phyloP scores from a whole-genome alignment of 352 stramenopile species.

The Phytophthora sp. region DNA sequence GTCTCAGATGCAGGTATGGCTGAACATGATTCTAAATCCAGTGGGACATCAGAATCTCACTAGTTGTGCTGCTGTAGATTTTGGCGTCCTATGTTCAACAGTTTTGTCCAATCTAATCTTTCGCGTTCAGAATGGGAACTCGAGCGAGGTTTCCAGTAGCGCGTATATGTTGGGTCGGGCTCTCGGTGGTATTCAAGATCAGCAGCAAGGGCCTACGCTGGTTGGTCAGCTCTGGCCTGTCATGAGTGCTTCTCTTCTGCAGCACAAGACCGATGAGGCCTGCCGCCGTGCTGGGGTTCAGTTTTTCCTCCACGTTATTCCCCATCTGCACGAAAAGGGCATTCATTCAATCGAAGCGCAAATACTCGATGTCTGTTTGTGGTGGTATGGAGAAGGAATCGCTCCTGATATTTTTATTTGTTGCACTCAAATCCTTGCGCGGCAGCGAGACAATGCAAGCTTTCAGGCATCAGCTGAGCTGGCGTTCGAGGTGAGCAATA shows the following conservation, averaged over 20 bases:
- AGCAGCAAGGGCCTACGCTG: conserved; percentile 36
- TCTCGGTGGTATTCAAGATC: conserved; percentile 52
- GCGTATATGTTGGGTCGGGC: conserved; percentile 62
- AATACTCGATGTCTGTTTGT: conserved; percentile 49
- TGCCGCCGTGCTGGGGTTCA: conserved; percentile 49
- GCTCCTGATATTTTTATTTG: conserved; percentile 52
- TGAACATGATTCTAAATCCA: neutral
- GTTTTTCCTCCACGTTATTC: conserved; percentile 60
- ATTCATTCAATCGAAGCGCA: conserved; percentile 40
- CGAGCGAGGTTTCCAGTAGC: conserved; percentile 33
- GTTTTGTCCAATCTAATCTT: conserved; percentile 44
- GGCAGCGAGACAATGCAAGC: conserved; percentile 37
- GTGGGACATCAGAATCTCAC: conserved; percentile 5
- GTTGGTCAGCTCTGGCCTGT: conserved; percentile 62
- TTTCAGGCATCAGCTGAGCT: conserved; percentile 37
- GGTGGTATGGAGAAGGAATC: conserved; percentile 53
- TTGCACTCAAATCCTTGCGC: conserved; percentile 45
- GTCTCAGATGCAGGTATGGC: conserved; percentile 54
- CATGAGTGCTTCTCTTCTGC: conserved; percentile 40
- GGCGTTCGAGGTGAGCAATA: conserved; percentile 36
- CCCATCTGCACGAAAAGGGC: conserved; percentile 23
- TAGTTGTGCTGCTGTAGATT: conserved; percentile 41
- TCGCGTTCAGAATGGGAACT: conserved; percentile 39
- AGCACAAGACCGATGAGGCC: conserved; percentile 30
- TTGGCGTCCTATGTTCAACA: conserved; percentile 56